Conservation (phyloP, 352 stramenopile genomes). For the Thraustochytrium striatum region DNA sequence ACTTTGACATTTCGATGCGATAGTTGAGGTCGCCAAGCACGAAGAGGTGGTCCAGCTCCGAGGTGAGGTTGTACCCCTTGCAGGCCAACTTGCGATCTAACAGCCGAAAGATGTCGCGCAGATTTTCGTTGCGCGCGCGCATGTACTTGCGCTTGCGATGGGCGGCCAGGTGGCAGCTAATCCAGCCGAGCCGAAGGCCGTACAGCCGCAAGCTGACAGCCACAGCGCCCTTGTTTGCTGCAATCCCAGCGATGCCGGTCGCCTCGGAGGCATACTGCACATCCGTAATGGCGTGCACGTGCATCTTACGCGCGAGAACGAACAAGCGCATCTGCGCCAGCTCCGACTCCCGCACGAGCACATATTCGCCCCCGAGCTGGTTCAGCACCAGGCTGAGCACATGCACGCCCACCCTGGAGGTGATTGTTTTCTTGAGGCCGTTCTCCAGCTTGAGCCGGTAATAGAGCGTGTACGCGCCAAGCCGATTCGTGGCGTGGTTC, state of each 20-base stretch:
- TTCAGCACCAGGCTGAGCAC: conserved; percentile 20
- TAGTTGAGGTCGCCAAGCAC: conserved; percentile 81
- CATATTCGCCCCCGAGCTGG: conserved; percentile 17
- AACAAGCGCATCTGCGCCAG: conserved; percentile 49
- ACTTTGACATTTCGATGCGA: conserved; percentile 66
- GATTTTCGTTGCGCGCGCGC: conserved; percentile 72
- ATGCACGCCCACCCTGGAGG: conserved; percentile 24
- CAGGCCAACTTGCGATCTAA: conserved; percentile 61
- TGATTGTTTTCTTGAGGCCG: conserved; percentile 41
- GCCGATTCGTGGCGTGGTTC: conserved; percentile 26
- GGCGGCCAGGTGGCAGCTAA: conserved; percentile 73
- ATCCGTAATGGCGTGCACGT: conserved; percentile 27
- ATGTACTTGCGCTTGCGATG: conserved; percentile 71
- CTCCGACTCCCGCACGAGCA: conserved; percentile 31
- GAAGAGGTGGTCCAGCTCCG: conserved; percentile 76
- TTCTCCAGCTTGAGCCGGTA: conserved; percentile 42
- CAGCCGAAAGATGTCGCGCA: conserved; percentile 66
- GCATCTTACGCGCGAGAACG: conserved; percentile 26
- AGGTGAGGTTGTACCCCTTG: conserved; percentile 65
- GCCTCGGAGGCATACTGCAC: conserved; percentile 47
- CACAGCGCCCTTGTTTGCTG: conserved; percentile 66
- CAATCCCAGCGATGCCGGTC: conserved; percentile 34
- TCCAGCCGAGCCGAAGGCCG: conserved; percentile 73
- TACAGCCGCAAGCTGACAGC: conserved; percentile 69
- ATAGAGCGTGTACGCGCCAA: conserved; percentile 35